Conservation (phyloP, 176 grass and related monocot genomes). For the Rhynchospora pubera region DNA sequence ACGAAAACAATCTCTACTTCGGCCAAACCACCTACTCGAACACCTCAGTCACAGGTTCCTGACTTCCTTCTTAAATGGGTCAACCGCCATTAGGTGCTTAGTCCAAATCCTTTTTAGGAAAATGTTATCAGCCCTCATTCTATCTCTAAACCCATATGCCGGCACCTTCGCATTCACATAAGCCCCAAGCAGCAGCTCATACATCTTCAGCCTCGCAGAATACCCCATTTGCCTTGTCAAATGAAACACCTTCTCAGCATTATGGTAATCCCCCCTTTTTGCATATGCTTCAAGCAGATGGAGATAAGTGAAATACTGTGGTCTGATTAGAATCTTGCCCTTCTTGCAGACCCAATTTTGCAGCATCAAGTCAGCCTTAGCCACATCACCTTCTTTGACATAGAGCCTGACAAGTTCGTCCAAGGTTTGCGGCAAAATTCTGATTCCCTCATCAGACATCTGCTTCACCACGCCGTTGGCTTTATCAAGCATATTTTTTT, state of each 20-base stretch:
- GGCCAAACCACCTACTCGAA: constrained; percentile 12
- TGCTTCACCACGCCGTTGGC: constrained; percentile 36
- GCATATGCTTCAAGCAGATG: constrained; percentile 44
- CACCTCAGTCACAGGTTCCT: constrained; percentile 12
- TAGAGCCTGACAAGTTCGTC: constrained; percentile 53
- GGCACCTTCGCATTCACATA: constrained; percentile 51
- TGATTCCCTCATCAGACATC: constrained; percentile 39
- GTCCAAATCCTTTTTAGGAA: constrained; percentile 6
- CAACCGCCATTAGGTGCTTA: constrained; percentile 18
- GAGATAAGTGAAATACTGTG: constrained; percentile 35
- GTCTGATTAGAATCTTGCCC: constrained; percentile 26
- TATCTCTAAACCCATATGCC: constrained; percentile 55
- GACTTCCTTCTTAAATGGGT: constrained; percentile 25
- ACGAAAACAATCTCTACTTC: neutral
- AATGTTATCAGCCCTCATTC: constrained; percentile 51
- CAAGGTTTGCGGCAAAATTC: constrained; percentile 28
- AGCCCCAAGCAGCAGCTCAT: constrained; percentile 50
- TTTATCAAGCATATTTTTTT: constrained; percentile 53
- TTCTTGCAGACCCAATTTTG: constrained; percentile 35
- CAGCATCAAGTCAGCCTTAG: constrained; percentile 51
- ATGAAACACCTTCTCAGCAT: constrained; percentile 60
- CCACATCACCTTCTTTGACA: constrained; percentile 50
- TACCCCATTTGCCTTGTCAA: constrained; percentile 29
- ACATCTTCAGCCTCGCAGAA: constrained; percentile 29
- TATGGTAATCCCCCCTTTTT: constrained; percentile 61